phyloP scores from a whole-genome alignment of 164 flowering plant species.

The Tetrastigma voinierianum region DNA sequence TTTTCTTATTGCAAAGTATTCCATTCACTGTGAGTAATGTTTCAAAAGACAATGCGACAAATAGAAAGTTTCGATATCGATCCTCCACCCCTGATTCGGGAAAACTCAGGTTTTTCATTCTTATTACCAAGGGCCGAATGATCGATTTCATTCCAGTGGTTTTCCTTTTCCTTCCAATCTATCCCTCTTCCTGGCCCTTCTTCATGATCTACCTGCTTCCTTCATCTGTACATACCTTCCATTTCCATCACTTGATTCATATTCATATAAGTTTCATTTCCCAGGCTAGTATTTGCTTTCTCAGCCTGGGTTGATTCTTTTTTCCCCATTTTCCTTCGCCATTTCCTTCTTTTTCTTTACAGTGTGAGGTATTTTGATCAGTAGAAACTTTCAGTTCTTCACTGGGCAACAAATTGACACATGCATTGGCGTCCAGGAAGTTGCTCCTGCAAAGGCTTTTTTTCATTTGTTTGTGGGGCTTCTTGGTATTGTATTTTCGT shows the following conservation, averaged over 20 bases:
- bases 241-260: constrained; percentile 6
- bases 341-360: not conserved
- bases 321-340: not conserved
- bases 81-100: constrained; percentile 73
- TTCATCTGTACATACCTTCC: constrained; percentile 28
- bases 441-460: not conserved
- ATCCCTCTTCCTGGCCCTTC: not conserved
- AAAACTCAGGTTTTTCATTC: constrained; percentile 72
- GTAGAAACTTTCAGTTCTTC: constrained; percentile 6
- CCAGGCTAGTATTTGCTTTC: constrained; percentile 7
- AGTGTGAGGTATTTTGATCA: constrained; percentile 19
- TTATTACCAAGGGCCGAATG: constrained; percentile 58
- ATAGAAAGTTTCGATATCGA: constrained; percentile 60
- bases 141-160: constrained; percentile 9
- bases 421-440: not conserved
- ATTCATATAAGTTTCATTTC: constrained; percentile 15
- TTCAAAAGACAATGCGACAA: constrained; percentile 61
- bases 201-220: not conserved
- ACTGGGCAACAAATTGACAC: constrained; percentile 1
- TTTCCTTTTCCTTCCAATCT: not conserved
- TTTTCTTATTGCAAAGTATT: constrained; percentile 48
- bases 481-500: no score
- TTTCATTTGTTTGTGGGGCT: not conserved
- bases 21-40: constrained; percentile 78
- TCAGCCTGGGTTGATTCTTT: constrained; percentile 17